Percentiles rank a stretch among this genome's conserved stretches.
These are phyloP conservation scores for Chamaecrista fasciculata DNA, from an alignment of 306 rosid genomes.

Conservation along the genomic window DNA sequence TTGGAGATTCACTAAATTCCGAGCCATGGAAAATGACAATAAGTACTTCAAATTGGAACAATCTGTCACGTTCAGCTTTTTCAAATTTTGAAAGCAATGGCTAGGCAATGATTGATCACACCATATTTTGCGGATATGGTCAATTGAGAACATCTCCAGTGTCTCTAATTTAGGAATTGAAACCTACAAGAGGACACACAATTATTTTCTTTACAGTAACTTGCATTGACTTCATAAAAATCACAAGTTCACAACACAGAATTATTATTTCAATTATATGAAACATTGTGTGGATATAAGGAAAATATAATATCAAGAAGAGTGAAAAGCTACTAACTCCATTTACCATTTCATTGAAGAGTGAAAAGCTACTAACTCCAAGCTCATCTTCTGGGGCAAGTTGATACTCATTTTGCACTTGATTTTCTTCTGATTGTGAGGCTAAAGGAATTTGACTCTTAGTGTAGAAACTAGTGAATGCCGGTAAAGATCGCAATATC, in stretches of 20 bases:
- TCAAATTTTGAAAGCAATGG: not conserved
- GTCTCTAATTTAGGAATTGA: constrained; percentile 31
- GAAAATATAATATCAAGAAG: too few species aligned
- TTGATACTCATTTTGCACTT: not conserved
- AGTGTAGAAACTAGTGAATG: not conserved
- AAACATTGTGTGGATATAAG: too few species aligned
- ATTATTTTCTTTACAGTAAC: not conserved
- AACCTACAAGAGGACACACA: not conserved
- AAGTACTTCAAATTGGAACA: not conserved
- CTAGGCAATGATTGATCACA: not conserved
- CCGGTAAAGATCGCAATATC: not conserved
- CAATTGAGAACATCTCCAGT: constrained; percentile 11
- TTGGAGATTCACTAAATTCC: constrained; percentile 26
- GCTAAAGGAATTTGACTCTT: not conserved
- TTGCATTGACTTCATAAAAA: too few species aligned
- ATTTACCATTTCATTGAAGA: too few species aligned
- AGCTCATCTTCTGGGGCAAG: too few species aligned
- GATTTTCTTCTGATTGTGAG: too few species aligned
- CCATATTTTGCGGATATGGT: constrained; percentile 10
- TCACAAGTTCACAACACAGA: too few species aligned
- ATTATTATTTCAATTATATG: too few species aligned
- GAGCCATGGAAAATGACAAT: constrained; percentile 22
- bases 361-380: too few species aligned
- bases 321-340: too few species aligned
- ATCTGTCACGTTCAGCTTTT: not conserved